A percentile compares a stretch with the other conserved stretches of the same genome.
Conservation (phyloP, 129 eudicot species). For the Flaveria linearis region DNA sequence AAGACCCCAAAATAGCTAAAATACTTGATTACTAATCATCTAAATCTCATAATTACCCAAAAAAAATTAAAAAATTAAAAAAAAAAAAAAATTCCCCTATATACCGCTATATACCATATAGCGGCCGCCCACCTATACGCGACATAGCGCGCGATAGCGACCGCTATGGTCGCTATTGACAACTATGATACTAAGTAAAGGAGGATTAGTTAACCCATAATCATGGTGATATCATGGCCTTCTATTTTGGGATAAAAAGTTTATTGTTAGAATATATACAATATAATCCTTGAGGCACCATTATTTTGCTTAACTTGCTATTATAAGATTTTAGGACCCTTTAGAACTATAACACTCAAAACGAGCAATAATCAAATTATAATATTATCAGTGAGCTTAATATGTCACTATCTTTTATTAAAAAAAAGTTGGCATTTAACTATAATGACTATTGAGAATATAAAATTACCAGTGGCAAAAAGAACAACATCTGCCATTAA, state of each 20-base stretch:
- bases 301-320: slow-evolving; percentile 10
- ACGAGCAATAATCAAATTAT: neutral
- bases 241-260: neutral
- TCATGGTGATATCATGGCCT: neutral
- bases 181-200: slow-evolving; percentile 8
- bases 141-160: too few relatives aligned
- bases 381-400: slow-evolving; percentile 13
- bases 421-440: neutral
- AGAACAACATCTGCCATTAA: slow-evolving; percentile 91
- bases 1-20: too few relatives aligned
- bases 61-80: too few relatives aligned
- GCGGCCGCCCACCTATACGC: too few relatives aligned
- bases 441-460: neutral
- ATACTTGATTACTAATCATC: too few relatives aligned
- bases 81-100: too few relatives aligned
- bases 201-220: neutral
- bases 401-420: neutral
- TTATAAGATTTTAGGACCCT: slow-evolving; percentile 9
- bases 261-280: neutral
- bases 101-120: too few relatives aligned
- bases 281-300: neutral
- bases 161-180: too few relatives aligned
- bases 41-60: too few relatives aligned
- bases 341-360: slow-evolving; percentile 17
- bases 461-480: slow-evolving; percentile 87